These are phyloP conservation scores for Rasamsonia emersonii DNA, from an alignment of 2,329 filamentous ascomycete genomes.

Conservation along the genomic window DNA sequence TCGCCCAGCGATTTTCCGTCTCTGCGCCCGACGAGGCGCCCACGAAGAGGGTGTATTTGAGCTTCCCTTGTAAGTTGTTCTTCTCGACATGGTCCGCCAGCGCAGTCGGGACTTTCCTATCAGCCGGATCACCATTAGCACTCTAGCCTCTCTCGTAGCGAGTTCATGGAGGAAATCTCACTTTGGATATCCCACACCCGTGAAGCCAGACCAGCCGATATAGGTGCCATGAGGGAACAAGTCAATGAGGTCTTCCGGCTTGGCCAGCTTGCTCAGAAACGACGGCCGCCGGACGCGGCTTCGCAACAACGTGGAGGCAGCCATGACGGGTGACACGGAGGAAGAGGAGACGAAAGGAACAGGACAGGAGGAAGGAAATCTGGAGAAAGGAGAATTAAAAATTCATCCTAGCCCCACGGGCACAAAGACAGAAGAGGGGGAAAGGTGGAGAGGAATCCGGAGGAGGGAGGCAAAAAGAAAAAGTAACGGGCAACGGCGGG, in stretches of 20 bases:
- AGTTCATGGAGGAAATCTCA: conserved; percentile 34
- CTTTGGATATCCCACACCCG: conserved; percentile 84
- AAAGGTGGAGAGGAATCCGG: too few species aligned
- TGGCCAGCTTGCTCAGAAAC: conserved; percentile 70
- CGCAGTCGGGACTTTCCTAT: conserved; percentile 71
- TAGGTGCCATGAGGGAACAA: conserved; percentile 80
- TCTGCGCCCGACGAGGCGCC: conserved; percentile 84
- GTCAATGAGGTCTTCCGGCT: conserved; percentile 68
- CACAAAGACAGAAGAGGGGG: too few species aligned
- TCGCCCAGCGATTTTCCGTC: conserved; percentile 88
- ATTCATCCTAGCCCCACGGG: too few species aligned
- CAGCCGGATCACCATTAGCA: conserved; percentile 3
- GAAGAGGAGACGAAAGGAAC: conserved; percentile 9
- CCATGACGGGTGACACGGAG: conserved; percentile 26
- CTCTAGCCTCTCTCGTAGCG: conserved; percentile 3
- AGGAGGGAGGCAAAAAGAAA: too few species aligned
- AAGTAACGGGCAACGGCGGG: too few species aligned
- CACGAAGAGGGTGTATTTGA: conserved; percentile 81
- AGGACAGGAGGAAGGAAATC: conserved; percentile 4
- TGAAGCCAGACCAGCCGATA: conserved; percentile 87
- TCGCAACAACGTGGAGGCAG: conserved; percentile 65
- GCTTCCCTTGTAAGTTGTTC: conserved; percentile 72
- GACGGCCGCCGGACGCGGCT: conserved; percentile 66
- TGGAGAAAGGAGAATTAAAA: conserved; percentile 5
- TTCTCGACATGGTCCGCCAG: conserved; percentile 83